Percentiles rank a stretch among this genome's conserved stretches.
Conservation (phyloP, 257 asterid genomes). For the Plantago ovata region DNA sequence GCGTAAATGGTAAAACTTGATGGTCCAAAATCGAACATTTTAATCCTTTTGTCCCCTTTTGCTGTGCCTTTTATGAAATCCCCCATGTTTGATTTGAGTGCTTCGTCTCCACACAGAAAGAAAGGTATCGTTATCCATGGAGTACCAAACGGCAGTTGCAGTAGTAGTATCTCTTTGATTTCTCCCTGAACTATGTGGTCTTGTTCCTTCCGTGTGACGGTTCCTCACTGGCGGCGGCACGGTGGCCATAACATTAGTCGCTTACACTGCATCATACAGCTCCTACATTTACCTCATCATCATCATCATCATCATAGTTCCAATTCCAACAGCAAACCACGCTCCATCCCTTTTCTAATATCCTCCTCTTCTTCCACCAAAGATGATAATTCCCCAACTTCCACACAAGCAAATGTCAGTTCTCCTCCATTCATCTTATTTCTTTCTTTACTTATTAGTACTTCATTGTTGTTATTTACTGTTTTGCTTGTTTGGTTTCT, state of each 20-base stretch:
- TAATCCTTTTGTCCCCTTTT: too few species aligned
- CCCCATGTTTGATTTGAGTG: too few species aligned
- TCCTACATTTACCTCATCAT: constrained; percentile 25
- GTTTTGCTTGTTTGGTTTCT: constrained; percentile 12
- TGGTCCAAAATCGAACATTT: too few species aligned
- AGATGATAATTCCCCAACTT: constrained; percentile 41
- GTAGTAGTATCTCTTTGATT: not conserved
- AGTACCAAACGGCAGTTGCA: constrained; percentile 9
- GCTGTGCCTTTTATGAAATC: too few species aligned
- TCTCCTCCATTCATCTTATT: not conserved
- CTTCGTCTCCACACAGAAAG: not conserved
- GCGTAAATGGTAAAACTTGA: too few species aligned
- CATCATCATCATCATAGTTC: too few species aligned
- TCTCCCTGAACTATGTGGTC: constrained; percentile 44
- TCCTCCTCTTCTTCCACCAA: constrained; percentile 44
- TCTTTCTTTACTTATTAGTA: not conserved
- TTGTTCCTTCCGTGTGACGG: constrained; percentile 36
- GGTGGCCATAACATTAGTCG: constrained; percentile 25
- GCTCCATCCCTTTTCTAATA: constrained; percentile 32
- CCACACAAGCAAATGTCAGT: constrained; percentile 43
- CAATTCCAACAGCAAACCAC: constrained; percentile 30
- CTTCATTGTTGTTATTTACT: not conserved
- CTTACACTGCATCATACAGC: constrained; percentile 38
- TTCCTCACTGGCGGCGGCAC: constrained; percentile 41
- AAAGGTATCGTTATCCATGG: constrained; percentile 25